These are phyloP conservation scores for Sarcodon aspratus DNA, from an alignment of 768 basidiomycete species.

Conservation along the genomic window DNA sequence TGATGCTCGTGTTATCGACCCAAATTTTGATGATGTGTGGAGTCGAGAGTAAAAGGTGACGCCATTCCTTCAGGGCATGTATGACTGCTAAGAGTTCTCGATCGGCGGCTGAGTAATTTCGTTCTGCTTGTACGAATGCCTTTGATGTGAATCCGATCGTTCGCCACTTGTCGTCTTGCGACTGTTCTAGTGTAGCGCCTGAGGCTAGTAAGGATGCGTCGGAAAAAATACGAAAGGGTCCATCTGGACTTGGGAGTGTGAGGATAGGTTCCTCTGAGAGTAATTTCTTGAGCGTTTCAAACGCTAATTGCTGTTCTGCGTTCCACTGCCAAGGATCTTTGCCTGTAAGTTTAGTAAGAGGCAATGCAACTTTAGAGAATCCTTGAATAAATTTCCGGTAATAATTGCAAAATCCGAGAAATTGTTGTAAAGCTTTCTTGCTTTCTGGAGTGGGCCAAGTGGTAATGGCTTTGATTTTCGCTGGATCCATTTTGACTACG, in stretches of 20 bases:
- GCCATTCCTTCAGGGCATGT: conserved; percentile 18
- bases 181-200: conserved; percentile 11
- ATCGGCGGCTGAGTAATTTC: conserved; percentile 26
- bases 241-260: background rate
- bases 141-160: conserved; percentile 14
- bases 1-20: conserved; percentile 14
- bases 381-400: conserved; percentile 16
- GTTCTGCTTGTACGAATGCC: conserved; percentile 15
- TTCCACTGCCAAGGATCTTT: conserved; percentile 7
- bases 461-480: conserved; percentile 17
- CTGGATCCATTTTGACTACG: conserved; percentile 17
- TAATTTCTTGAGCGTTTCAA: conserved; percentile 10
- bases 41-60: conserved; percentile 11
- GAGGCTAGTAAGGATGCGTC: conserved; percentile 10
- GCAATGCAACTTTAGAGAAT: conserved; percentile 10
- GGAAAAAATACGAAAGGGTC: conserved; percentile 5
- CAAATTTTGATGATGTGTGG: conserved; percentile 8
- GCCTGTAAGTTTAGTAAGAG: conserved; percentile 8
- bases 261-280: conserved; percentile 10
- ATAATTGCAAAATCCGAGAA: conserved; percentile 20
- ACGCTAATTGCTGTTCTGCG: conserved; percentile 3
- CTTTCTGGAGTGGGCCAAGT: conserved; percentile 17
- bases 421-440: conserved; percentile 11
- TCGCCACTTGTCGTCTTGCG: conserved; percentile 8
- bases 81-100: conserved; percentile 32